Conservation (phyloP, 2,329 filamentous ascomycete species). For the Capronia coronata region DNA sequence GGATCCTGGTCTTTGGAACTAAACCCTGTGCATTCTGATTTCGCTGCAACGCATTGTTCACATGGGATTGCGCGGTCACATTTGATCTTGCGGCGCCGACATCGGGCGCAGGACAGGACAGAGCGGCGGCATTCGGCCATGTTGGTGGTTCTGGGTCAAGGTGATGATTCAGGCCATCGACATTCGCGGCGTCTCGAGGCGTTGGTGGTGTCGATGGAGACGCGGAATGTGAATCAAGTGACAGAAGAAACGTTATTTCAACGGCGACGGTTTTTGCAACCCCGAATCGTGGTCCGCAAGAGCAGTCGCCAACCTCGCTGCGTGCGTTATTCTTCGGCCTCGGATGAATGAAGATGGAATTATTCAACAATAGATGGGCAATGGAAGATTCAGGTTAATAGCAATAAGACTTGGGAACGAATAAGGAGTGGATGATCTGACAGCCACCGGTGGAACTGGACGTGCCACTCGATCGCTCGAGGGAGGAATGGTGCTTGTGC, state of each 20-base stretch:
- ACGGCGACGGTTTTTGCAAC: too few species aligned
- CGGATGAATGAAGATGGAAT: too few species aligned
- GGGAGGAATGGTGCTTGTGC: background rate
- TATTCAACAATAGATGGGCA: too few species aligned
- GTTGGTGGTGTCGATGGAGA: background rate
- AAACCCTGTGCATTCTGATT: conserved; percentile 31
- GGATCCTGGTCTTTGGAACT: conserved; percentile 29
- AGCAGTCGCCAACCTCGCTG: too few species aligned
- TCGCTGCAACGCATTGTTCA: conserved; percentile 30
- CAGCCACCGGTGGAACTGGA: background rate
- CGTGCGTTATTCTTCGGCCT: too few species aligned
- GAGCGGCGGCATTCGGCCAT: conserved; percentile 30
- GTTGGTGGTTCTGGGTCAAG: background rate
- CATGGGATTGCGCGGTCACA: conserved; percentile 31
- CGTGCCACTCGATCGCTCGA: too few species aligned
- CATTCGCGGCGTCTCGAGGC: background rate
- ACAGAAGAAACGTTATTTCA: too few species aligned
- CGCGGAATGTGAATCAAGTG: too few species aligned
- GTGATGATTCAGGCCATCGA: background rate
- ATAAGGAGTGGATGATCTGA: background rate
- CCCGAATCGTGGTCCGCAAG: too few species aligned
- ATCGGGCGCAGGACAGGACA: conserved; percentile 29
- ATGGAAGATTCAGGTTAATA: too few species aligned
- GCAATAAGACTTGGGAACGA: background rate
- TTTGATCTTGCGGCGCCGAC: conserved; percentile 30